Evolutionary conservation across 2,329 filamentous ascomycete genomes (phyloP), one percentile per base, ranked within the genome.

Genomic region (Teratosphaeria zuluensis): DNA sequence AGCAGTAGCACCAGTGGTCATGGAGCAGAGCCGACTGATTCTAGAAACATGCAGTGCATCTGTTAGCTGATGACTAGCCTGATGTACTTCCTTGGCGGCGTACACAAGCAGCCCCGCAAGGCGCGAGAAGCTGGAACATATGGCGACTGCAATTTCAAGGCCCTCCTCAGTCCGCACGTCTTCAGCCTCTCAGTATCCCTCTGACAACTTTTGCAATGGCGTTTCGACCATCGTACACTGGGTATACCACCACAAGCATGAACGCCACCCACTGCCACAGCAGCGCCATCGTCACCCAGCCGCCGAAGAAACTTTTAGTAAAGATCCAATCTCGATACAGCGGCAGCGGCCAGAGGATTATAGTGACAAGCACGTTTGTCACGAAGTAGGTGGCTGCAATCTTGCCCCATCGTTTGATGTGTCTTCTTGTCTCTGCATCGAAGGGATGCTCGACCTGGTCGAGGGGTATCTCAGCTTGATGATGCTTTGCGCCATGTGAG

Each of bases 291-390:
- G 71, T 69, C 0, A 74, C 71, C 77, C 77, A 80, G 0, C 76
- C 74, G 1, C 69, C 68, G 63, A 80, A 80, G 60, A 80, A 80
- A 0, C 70, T 64, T 62, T 73, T 74, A 0, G 73, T 78, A 60
- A 80, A 81, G 46, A 81, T 73, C 56, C 76, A 81, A 63, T 77
- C 68, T 2, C 78, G 73, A 61, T 81, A 80, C 4, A 81, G 69
- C 24, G 78, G 78, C 67, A 81, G 70, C 0, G 78, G 78, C 79
- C 78, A 81, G 0, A 74, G 62, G 11, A 81, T 63, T 30, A 79
- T 75, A 0, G 78, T 80, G 9, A 77, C 66, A 7, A 79, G 63
- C 1, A 80, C 72, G 54, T 78, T 72, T 35, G 75, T 66, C 1
- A 76, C 64, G 58, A 77, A 77, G 51, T 72, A 74, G 1, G 67